Percentiles rank a stretch among this genome's conserved stretches.
These are phyloP conservation scores for Cyberlindnera lachancei DNA, from an alignment of 805 yeast species.

Conservation along the genomic window DNA sequence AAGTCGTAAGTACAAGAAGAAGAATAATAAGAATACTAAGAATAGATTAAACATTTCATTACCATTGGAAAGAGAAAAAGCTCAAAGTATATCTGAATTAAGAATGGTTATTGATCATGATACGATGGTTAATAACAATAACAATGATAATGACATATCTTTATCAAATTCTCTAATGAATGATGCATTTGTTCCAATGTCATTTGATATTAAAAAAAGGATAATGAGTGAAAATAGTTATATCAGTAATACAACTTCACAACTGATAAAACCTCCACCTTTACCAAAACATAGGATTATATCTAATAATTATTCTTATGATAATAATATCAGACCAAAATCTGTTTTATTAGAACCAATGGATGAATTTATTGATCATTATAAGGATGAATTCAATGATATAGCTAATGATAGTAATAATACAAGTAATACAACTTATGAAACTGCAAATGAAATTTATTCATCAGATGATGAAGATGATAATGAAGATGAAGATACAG, in stretches of 20 bases:
- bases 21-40: too few relatives aligned
- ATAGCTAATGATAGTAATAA: too few relatives aligned
- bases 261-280: constrained; percentile 16
- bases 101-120: constrained; percentile 20
- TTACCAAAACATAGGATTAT: constrained; percentile 21
- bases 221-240: too few relatives aligned
- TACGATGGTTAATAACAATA: too few relatives aligned
- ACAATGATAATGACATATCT: too few relatives aligned
- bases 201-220: too few relatives aligned
- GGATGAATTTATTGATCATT: constrained; percentile 4
- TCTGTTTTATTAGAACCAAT: constrained; percentile 6
- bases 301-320: constrained; percentile 9
- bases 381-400: constrained; percentile 2
- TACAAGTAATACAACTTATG: too few relatives aligned
- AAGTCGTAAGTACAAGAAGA: constrained; percentile 1
- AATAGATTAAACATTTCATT: constrained; percentile 12
- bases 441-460: too few relatives aligned
- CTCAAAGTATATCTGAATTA: constrained; percentile 20
- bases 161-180: too few relatives aligned
- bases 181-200: not conserved
- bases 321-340: too few relatives aligned
- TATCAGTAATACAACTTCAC: not conserved
- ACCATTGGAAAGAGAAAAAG: constrained; percentile 16
- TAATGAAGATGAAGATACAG: constrained; percentile 7
- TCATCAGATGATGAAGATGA: constrained; percentile 1